Conservation (phyloP, 495 filamentous ascomycete species). For the Annulohypoxylon maeteangense region DNA sequence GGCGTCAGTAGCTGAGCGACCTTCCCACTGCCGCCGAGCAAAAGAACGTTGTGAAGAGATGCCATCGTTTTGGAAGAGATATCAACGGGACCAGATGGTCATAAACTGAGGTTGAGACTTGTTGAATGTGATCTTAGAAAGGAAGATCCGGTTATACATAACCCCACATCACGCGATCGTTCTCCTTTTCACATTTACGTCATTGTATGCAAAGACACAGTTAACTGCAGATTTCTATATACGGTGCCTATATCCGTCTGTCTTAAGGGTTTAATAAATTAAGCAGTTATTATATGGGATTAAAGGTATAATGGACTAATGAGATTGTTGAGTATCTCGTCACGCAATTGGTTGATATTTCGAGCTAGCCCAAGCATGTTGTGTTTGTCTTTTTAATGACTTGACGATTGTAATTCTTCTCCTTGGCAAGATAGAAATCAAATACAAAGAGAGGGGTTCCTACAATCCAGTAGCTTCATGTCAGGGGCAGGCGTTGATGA, state of each 20-base stretch:
- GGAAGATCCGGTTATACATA: neutral
- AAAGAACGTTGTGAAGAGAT: slow-evolving; percentile 64
- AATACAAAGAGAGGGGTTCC: no score
- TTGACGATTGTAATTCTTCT: no score
- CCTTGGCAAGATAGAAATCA: no score
- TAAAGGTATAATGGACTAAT: neutral
- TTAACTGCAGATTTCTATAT: slow-evolving; percentile 5
- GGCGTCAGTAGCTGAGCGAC: slow-evolving; percentile 80
- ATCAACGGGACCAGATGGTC: no score
- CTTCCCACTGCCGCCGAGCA: slow-evolving; percentile 87
- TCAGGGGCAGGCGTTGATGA: no score
- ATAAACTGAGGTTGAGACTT: neutral
- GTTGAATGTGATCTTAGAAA: neutral
- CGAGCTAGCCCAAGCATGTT: neutral
- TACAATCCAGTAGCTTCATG: no score
- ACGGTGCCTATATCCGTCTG: slow-evolving; percentile 19
- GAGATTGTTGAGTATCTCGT: neutral
- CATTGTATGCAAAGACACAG: slow-evolving; percentile 23
- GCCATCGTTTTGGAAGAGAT: slow-evolving; percentile 10
- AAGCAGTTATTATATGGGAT: neutral
- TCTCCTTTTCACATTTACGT: slow-evolving; percentile 14
- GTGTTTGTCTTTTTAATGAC: no score
- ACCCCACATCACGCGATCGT: slow-evolving; percentile 33
- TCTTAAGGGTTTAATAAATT: neutral
- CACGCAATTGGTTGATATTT: neutral